Base-by-base conservation (phyloP, 305 asterid species). In the Fraxinus angustifolia region DNA sequence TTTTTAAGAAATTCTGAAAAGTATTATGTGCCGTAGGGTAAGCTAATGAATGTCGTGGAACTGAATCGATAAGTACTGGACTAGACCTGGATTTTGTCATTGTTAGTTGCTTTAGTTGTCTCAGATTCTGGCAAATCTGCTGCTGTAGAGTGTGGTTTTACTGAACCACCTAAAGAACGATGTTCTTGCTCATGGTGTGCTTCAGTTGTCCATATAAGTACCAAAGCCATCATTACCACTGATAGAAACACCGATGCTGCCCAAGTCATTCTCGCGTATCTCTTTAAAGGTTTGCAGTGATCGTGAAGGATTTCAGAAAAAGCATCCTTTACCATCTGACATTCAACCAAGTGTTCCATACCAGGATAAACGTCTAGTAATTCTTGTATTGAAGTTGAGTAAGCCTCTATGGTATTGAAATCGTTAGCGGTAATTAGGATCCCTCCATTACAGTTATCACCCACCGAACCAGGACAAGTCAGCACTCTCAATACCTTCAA, bases 301-400 rank as follows among this genome's bases (percentile, higher is more conserved):
- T 85, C 73, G 28, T 85, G 72, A 23, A 93, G 87, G 83, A 95
- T 93, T 42, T 90, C 87, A 0, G 90, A 72, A 84, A 95, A 95
- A 1, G 98, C 94, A 0, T 85, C 83, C 56, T 87, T 80, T 8
- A 93, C 94, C 4, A 91, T 91, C 79, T 86, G 83, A 23, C 98
- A 95, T 80, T 95, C 91, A 4, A 93, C 92, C 10, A 95, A 88
- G 82, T 90, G 82, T 34, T 93, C 94, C 93, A 95, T 86, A 0
- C 85, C 91, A 0, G 99, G 99, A 80, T 92, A 95, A 35, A 89
- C 94, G 45, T 92, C 88, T 8, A 95, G 82, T 26, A 95, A 84
- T 68, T 76, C 86, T 68, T 92, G 97, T 73, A 93, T 88, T 16
- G 99, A 88, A 3, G 83, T 83, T 1, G 97, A 82, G 88, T 93